Percentiles rank a stretch among this genome's conserved stretches.
phyloP scores from a whole-genome alignment of 192 early-diverging fungal species.

The Umbelopsis sp. region DNA sequence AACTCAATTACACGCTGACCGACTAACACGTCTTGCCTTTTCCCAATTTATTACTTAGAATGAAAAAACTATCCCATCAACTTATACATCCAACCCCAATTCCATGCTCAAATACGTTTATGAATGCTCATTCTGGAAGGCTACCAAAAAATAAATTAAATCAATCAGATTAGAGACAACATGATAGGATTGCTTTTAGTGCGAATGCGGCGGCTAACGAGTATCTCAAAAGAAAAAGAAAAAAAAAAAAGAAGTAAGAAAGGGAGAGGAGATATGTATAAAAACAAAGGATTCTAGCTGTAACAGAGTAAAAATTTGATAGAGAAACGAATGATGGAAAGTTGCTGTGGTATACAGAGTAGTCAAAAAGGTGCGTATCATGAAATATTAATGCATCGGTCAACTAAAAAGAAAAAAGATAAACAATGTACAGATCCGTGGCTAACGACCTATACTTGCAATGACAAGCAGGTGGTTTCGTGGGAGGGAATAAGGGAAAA shows the following conservation, averaged over 20 bases:
- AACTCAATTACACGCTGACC: no score
- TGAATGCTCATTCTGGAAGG: constrained; percentile 71
- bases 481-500: not conserved
- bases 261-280: no score
- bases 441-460: not conserved
- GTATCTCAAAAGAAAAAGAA: no score
- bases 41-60: constrained; percentile 46
- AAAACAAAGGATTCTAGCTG: not conserved
- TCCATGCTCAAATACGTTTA: constrained; percentile 88
- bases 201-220: not conserved
- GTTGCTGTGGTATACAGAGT: not conserved
- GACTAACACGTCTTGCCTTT: no score
- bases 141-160: constrained; percentile 43
- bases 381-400: no score
- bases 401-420: no score
- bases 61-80: constrained; percentile 58
- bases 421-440: not conserved
- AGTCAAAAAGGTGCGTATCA: not conserved
- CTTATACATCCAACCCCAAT: constrained; percentile 75
- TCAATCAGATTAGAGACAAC: constrained; percentile 10
- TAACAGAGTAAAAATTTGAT: not conserved
- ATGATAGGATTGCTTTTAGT: not conserved
- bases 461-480: not conserved
- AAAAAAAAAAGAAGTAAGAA: not conserved
- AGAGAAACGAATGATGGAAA: not conserved